These are phyloP conservation scores for Dioscorea cayenensis DNA, from an alignment of 116 monocot genomes.

Conservation along the genomic window DNA sequence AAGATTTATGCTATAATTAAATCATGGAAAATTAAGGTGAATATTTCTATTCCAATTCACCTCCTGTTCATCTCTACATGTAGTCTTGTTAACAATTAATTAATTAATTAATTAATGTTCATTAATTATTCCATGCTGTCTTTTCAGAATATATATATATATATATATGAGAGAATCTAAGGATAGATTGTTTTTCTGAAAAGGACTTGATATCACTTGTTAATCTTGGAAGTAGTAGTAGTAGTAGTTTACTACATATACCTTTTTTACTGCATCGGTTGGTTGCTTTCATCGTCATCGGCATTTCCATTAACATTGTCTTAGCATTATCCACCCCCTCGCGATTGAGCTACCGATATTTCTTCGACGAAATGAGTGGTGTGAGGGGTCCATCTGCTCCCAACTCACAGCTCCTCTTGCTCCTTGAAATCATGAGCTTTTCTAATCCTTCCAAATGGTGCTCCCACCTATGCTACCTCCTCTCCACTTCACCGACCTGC, in stretches of 20 bases:
- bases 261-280: not conserved
- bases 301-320: not conserved
- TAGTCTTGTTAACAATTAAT: too few species aligned
- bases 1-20: too few species aligned
- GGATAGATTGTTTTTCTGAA: too few species aligned
- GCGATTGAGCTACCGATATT: not conserved
- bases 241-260: too few species aligned
- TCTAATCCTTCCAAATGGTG: not conserved
- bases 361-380: not conserved
- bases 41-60: too few species aligned
- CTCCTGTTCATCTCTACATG: too few species aligned
- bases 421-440: slow-evolving; percentile 1
- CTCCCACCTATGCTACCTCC: not conserved
- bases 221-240: not conserved
- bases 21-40: too few species aligned
- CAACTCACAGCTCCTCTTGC: not conserved
- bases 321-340: not conserved
- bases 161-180: too few species aligned
- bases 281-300: not conserved
- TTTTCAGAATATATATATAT: too few species aligned
- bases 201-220: not conserved
- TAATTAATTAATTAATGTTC: too few species aligned
- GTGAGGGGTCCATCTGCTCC: slow-evolving; percentile 4
- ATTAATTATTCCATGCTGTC: too few species aligned
- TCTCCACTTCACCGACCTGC: not conserved